Conservation (phyloP, 78 protist genomes). For the Neovahlkampfia damariscottae region DNA sequence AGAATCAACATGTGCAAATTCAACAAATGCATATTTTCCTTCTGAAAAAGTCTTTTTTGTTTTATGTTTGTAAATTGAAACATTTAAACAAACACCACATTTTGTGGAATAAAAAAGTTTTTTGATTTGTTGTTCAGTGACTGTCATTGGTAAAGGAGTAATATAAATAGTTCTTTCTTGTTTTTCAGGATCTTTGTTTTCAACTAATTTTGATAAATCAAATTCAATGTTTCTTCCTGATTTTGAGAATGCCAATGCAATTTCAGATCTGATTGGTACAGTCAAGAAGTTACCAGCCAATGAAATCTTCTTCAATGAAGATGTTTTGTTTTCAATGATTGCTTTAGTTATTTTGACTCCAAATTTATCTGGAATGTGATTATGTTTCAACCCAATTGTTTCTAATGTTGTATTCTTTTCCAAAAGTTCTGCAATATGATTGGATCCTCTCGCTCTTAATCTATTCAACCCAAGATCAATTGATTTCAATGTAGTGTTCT, state of each 20-base stretch:
- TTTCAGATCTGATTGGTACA: not conserved
- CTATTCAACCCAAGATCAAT: constrained; percentile 3
- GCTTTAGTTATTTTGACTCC: not conserved
- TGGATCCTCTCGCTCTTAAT: not conserved
- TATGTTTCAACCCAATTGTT: not conserved
- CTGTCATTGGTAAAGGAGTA: not conserved
- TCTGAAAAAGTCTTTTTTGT: not conserved
- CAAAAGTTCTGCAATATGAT: not conserved
- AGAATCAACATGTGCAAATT: not conserved
- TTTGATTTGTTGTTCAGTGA: not conserved
- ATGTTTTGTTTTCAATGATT: not conserved
- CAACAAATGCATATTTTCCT: not conserved
- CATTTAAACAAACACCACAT: not conserved
- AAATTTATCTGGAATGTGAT: not conserved
- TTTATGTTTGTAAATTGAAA: not conserved
- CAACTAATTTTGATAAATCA: not conserved
- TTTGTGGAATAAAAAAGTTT: not conserved
- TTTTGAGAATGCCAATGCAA: not conserved
- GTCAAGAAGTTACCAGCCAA: not conserved
- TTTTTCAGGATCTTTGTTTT: not conserved
- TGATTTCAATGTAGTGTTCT: not conserved
- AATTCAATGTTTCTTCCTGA: not conserved
- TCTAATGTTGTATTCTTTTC: not conserved
- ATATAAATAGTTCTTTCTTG: not conserved
- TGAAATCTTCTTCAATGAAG: not conserved